phyloP scores from a whole-genome alignment of 306 rosid genomes.

The Oxytropis ochrocephala region DNA sequence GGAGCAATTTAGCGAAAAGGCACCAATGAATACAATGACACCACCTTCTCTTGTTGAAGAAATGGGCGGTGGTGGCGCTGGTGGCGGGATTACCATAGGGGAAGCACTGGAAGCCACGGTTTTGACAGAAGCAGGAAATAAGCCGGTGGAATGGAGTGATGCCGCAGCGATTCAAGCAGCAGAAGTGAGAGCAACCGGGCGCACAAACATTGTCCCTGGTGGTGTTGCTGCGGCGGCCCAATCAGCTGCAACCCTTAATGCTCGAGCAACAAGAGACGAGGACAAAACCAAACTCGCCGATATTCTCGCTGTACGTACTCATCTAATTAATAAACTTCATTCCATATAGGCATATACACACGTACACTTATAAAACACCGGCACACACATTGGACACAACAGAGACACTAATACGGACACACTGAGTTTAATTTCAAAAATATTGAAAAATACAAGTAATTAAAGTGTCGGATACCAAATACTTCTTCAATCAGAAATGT shows the following conservation, averaged over 20 bases:
- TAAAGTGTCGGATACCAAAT: too few relatives aligned
- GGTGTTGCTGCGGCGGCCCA: conserved; percentile 72
- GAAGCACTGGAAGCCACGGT: conserved; percentile 72
- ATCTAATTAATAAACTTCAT: background rate
- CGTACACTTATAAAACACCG: too few relatives aligned
- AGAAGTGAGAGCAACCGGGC: conserved; percentile 61
- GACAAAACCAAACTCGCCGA: conserved; percentile 63
- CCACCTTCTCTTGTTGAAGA: conserved; percentile 18
- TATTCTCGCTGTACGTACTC: conserved; percentile 32
- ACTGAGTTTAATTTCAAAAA: too few relatives aligned
- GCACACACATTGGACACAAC: too few relatives aligned
- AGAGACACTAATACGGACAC: too few relatives aligned
- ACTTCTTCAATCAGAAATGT: too few relatives aligned
- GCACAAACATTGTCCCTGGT: conserved; percentile 51
- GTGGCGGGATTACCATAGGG: conserved; percentile 50
- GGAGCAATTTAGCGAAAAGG: conserved; percentile 31
- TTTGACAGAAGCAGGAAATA: conserved; percentile 36
- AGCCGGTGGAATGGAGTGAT: conserved; percentile 57
- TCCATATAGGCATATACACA: background rate
- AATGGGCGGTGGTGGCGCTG: background rate
- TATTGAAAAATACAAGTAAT: too few relatives aligned
- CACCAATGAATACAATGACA: conserved; percentile 1
- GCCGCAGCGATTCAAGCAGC: conserved; percentile 80
- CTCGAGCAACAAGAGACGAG: conserved; percentile 34
- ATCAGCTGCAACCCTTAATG: conserved; percentile 59